Conservation (phyloP, 108 stramenopile genomes). For the Nitzschia putrida region DNA sequence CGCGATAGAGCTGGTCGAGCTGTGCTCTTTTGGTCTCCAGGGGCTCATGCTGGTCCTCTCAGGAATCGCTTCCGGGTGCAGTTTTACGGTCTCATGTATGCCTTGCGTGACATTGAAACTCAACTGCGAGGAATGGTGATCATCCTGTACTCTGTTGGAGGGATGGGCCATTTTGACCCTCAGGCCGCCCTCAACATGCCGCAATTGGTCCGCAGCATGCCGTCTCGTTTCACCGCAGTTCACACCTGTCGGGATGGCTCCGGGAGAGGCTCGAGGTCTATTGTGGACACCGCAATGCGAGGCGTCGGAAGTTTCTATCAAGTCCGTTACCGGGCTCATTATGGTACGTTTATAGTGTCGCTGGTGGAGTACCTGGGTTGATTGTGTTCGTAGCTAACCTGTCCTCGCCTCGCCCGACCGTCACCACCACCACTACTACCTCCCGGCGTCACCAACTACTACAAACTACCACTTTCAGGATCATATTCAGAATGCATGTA, state of each 20-base stretch:
- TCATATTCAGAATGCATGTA: constrained; percentile 16
- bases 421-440: too few relatives aligned
- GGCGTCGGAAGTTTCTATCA: neutral
- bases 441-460: too few relatives aligned
- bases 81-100: constrained; percentile 11
- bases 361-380: neutral
- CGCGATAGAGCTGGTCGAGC: constrained; percentile 34
- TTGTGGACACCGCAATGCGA: neutral
- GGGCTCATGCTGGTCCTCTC: neutral
- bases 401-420: too few relatives aligned
- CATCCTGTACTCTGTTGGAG: neutral
- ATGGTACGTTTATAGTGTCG: constrained; percentile 3
- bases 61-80: neutral
- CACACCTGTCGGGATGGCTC: neutral
- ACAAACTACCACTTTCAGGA: neutral
- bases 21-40: constrained; percentile 9
- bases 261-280: neutral
- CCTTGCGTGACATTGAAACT: constrained; percentile 4
- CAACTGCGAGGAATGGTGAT: constrained; percentile 1
- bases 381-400: too few relatives aligned
- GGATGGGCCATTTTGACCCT: neutral
- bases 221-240: neutral
- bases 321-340: constrained; percentile 19
- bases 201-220: neutral
- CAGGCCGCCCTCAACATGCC: neutral